Base-by-base conservation (phyloP, 495 filamentous ascomycete genomes). In the Bacidia gigantensis region DNA sequence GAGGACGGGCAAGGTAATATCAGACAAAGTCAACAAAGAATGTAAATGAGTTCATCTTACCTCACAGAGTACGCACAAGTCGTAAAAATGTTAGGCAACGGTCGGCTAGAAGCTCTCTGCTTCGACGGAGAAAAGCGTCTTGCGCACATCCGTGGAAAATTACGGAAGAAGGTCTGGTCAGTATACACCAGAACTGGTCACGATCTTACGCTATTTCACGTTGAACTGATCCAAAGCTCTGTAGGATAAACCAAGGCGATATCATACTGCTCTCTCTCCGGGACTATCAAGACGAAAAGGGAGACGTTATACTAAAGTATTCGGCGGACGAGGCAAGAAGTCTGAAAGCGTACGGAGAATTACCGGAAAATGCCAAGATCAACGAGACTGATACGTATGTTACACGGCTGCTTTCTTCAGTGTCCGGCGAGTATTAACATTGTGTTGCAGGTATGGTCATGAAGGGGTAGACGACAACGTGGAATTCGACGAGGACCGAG, bases 231-330 rank as follows among this genome's bases (percentile, higher is more conserved):
- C n/a, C n/a, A n/a, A n/a, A n/a, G n/a, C n/a, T n/a, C n/a, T n/a
- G n/a, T n/a, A n/a, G n/a, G n/a, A n/a, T n/a, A n/a, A 97, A 96
- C 76, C 87, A 94, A 72, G 90, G 92, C 68, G 92, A 98, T 64
- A 97, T 98, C 69, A 96, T 98, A 67, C 81, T 98, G 14, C 80
- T 98, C 44, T 92, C 86, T 5, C 85, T 98, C 35, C 88, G 92
- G 60, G 93, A 97, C 70, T 98, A 96, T 72, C 92, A 98, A 67
- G 92, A 96, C 68, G 87, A 94, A 70, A 98, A 98, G 75, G 92
- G 89, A 59, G 92, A 98, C 66, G 92, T 98, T 43, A 95, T 98
- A 72, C 82, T 96, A 68, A 98, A 98, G 75, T 98, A 98, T 77
- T 85, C 80, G 44, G 88, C 92, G 70, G 92, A 98, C 61, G 92